Percentiles rank a stretch among this genome's conserved stretches.
Conservation (phyloP, 2,329 filamentous ascomycete genomes). For the Ascochyta fabae region DNA sequence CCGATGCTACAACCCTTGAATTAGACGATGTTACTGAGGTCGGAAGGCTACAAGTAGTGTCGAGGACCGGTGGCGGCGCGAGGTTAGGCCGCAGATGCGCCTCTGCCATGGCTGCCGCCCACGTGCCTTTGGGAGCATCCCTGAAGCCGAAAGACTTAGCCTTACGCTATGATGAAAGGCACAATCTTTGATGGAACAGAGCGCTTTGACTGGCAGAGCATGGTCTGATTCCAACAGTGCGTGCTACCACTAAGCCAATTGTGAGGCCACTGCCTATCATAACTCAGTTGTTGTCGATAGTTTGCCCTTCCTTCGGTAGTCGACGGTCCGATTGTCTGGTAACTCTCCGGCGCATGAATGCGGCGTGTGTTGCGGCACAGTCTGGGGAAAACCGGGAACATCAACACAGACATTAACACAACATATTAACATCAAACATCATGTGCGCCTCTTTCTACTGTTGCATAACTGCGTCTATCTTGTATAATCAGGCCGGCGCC, state of each 20-base stretch:
- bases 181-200: background rate
- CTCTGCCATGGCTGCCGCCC: conserved; percentile 2
- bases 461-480: background rate
- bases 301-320: background rate
- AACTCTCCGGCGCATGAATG: conserved; percentile 1
- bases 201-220: background rate
- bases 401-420: background rate
- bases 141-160: background rate
- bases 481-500: background rate
- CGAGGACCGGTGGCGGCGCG: background rate
- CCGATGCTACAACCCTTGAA: background rate
- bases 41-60: background rate
- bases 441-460: no score
- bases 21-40: background rate
- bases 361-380: background rate
- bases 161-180: background rate
- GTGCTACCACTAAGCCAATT: background rate
- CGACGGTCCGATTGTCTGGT: conserved; percentile 7
- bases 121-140: background rate
- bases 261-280: background rate
- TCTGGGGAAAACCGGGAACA: background rate
- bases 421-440: background rate
- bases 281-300: background rate
- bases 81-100: conserved; percentile 1
- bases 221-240: background rate